These are phyloP conservation scores for Balakata baccata DNA, from an alignment of 345 rosid genomes.

Conservation along the genomic window DNA sequence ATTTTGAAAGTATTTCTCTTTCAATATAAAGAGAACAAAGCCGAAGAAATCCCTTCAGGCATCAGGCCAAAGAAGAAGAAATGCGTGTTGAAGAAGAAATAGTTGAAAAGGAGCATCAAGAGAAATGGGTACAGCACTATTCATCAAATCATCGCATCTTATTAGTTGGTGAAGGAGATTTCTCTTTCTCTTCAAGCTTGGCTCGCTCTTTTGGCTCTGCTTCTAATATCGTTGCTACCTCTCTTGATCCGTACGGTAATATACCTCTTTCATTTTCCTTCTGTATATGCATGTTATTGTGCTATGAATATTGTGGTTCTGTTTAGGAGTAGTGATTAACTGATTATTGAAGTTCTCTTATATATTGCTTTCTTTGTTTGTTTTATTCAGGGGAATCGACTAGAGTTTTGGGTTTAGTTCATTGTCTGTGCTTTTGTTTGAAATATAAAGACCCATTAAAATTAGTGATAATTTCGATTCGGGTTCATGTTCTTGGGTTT, in stretches of 20 bases:
- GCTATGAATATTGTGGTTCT: no score
- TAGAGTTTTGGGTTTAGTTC: background rate
- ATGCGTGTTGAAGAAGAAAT: background rate
- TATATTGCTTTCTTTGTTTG: background rate
- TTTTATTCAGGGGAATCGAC: background rate
- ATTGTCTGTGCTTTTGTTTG: no score
- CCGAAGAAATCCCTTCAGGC: no score
- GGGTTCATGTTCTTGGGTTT: no score
- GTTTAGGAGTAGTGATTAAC: no score
- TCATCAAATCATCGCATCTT: slow-evolving; percentile 45
- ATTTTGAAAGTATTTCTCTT: no score
- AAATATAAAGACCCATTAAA: no score
- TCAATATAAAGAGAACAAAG: no score
- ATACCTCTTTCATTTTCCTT: background rate
- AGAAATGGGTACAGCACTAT: slow-evolving; percentile 41
- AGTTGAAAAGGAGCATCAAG: slow-evolving; percentile 5
- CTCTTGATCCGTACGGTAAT: slow-evolving; percentile 48
- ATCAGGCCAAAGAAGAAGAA: no score
- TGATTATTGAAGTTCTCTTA: no score
- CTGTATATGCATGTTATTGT: no score
- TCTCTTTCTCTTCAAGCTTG: slow-evolving; percentile 47
- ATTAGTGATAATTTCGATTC: no score
- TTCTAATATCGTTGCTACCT: slow-evolving; percentile 48
- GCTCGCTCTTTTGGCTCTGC: slow-evolving; percentile 46
- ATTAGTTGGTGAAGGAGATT: slow-evolving; percentile 67